Percentiles rank a stretch among this genome's conserved stretches.
phyloP scores from a whole-genome alignment of 768 basidiomycete species.

The Pleurotus cornucopiae region DNA sequence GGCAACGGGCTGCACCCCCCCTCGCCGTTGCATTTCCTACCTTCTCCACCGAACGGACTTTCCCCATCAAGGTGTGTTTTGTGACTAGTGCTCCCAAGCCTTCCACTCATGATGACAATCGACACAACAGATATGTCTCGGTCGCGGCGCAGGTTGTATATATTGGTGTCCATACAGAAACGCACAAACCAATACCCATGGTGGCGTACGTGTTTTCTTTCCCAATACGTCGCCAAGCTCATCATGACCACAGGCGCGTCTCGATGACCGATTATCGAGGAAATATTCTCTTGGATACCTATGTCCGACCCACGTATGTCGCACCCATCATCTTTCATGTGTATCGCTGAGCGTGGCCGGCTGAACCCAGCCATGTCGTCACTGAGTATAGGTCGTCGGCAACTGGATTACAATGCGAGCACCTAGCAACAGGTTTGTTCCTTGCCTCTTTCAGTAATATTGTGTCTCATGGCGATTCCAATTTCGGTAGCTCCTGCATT shows the following conservation, averaged over 20 bases:
- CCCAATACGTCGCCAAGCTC: too few species aligned
- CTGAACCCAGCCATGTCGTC: slow-evolving; percentile 35
- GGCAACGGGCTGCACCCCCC: neutral
- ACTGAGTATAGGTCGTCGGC: slow-evolving; percentile 40
- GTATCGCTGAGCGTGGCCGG: neutral
- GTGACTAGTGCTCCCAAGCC: too few species aligned
- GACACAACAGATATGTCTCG: slow-evolving; percentile 38
- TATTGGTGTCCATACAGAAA: slow-evolving; percentile 22
- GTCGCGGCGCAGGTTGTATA: slow-evolving; percentile 41
- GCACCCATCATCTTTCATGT: neutral
- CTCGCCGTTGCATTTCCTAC: neutral
- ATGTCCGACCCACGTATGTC: slow-evolving; percentile 51
- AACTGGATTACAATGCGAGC: slow-evolving; percentile 39
- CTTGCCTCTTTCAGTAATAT: neutral
- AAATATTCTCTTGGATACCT: slow-evolving; percentile 39
- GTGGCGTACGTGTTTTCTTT: slow-evolving; percentile 37
- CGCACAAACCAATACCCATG: slow-evolving; percentile 38
- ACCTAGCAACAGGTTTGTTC: slow-evolving; percentile 36
- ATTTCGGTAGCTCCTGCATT: slow-evolving; percentile 41
- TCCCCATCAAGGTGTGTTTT: neutral
- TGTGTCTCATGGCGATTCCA: neutral
- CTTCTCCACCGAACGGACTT: neutral
- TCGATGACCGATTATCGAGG: slow-evolving; percentile 48
- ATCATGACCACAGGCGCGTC: slow-evolving; percentile 35
- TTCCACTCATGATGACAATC: too few species aligned